These are phyloP conservation scores for Solanum bukasovii DNA, from an alignment of 257 asterid genomes.

Conservation along the genomic window DNA sequence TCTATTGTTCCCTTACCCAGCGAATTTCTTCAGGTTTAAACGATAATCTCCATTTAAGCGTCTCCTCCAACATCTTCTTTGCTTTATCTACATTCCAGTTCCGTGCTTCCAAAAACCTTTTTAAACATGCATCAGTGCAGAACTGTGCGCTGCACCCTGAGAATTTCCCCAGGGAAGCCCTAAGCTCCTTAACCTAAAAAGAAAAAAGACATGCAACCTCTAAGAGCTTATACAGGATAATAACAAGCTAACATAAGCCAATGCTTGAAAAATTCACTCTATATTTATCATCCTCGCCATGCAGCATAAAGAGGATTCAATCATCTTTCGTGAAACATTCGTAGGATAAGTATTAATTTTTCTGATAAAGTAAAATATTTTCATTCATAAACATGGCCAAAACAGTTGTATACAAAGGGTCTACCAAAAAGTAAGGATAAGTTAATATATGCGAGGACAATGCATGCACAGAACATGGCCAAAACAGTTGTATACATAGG, in stretches of 20 bases:
- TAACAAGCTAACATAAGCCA: neutral
- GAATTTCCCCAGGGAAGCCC: conserved; percentile 66
- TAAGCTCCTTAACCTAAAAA: conserved; percentile 67
- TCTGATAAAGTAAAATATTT: neutral
- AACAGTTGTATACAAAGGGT: neutral
- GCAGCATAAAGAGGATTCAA: neutral
- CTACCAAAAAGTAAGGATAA: neutral
- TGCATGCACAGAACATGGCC: neutral
- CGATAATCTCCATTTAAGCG: conserved; percentile 75
- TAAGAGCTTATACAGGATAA: neutral
- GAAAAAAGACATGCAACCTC: neutral
- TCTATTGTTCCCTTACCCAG: conserved; percentile 52
- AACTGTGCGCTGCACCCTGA: conserved; percentile 58
- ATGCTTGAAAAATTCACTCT: neutral
- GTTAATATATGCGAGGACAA: neutral
- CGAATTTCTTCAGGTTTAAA: conserved; percentile 96
- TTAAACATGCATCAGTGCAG: conserved; percentile 76
- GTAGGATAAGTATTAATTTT: neutral
- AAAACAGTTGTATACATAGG: neutral
- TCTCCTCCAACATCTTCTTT: conserved; percentile 86
- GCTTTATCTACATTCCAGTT: conserved; percentile 82
- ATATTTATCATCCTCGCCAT: neutral
- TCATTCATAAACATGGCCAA: neutral
- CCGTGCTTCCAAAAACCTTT: conserved; percentile 78
- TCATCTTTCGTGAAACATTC: neutral